A percentile compares a stretch with the other conserved stretches of the same genome.
These are phyloP conservation scores for Sungouiella thailandica DNA, from an alignment of 805 yeast species.

Conservation along the genomic window DNA sequence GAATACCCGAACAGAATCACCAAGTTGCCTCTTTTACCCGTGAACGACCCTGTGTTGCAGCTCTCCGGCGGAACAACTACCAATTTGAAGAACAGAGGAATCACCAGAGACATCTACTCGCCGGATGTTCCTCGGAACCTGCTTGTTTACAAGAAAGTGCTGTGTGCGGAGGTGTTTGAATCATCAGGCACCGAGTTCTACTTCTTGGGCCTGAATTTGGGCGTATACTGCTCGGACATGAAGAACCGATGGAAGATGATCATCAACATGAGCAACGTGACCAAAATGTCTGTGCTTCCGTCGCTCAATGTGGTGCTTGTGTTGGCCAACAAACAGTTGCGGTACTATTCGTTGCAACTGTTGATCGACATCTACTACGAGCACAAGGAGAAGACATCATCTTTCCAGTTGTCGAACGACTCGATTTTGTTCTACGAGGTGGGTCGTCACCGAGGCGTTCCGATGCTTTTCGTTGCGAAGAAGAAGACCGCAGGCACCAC, in stretches of 20 bases:
- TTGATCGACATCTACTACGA: conserved; percentile 55
- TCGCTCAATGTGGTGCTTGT: conserved; percentile 53
- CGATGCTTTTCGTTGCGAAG: conserved; percentile 53
- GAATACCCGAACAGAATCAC: conserved; percentile 47
- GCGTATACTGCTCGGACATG: conserved; percentile 52
- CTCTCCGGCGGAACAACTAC: conserved; percentile 19
- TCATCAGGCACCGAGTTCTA: conserved; percentile 42
- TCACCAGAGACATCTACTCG: conserved; percentile 21
- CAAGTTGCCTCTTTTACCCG: conserved; percentile 49
- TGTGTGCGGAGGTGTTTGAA: conserved; percentile 42
- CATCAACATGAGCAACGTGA: conserved; percentile 46
- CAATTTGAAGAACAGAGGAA: conserved; percentile 19
- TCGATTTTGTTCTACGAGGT: conserved; percentile 54
- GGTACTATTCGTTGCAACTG: conserved; percentile 60
- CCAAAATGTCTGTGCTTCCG: conserved; percentile 57
- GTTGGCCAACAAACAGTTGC: conserved; percentile 53
- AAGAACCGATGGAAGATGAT: conserved; percentile 56
- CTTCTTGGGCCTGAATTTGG: conserved; percentile 58
- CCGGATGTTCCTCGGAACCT: conserved; percentile 1
- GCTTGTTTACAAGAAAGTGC: conserved; percentile 31
- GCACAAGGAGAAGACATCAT: conserved; percentile 33
- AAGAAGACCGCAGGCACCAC: conserved; percentile 43
- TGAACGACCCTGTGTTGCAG: conserved; percentile 47
- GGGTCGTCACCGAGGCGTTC: conserved; percentile 64
- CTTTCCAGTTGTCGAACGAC: conserved; percentile 46